Conservation (phyloP, 345 rosid species). For the Citrus reticulata region DNA sequence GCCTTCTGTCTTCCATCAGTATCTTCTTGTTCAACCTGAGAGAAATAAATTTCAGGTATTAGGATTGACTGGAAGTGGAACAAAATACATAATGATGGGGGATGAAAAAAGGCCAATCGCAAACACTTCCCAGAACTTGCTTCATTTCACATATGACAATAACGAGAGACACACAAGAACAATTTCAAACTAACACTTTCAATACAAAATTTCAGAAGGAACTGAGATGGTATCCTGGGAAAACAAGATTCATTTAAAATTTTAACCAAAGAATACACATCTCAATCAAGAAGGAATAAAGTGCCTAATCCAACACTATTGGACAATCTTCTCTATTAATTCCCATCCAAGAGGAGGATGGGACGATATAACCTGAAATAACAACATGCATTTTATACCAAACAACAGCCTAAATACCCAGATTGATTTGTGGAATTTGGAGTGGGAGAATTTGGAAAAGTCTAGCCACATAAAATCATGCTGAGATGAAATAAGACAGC, state of each 20-base stretch:
- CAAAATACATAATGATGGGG: neutral
- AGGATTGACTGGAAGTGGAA: neutral
- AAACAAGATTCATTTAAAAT: neutral
- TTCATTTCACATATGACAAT: neutral
- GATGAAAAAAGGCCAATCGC: neutral
- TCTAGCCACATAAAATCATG: neutral
- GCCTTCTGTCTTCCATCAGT: constrained; percentile 39
- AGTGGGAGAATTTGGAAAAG: neutral
- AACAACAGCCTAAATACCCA: too few species aligned
- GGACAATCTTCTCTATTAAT: too few species aligned
- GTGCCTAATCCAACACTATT: too few species aligned
- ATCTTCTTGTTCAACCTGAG: constrained; percentile 64
- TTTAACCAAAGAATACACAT: neutral
- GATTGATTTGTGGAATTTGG: neutral
- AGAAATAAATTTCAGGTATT: neutral
- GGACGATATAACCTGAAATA: neutral
- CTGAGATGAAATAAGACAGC: neutral
- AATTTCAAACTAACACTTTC: neutral
- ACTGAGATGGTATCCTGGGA: neutral
- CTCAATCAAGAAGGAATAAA: neutral
- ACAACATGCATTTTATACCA: neutral
- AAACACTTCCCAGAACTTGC: neutral
- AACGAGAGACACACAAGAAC: neutral
- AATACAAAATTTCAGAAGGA: neutral
- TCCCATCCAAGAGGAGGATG: neutral